Evolutionary conservation across 192 early-diverging fungal genomes (phyloP).

Genomic region (Jimgerdemannia lactiflua): DNA sequence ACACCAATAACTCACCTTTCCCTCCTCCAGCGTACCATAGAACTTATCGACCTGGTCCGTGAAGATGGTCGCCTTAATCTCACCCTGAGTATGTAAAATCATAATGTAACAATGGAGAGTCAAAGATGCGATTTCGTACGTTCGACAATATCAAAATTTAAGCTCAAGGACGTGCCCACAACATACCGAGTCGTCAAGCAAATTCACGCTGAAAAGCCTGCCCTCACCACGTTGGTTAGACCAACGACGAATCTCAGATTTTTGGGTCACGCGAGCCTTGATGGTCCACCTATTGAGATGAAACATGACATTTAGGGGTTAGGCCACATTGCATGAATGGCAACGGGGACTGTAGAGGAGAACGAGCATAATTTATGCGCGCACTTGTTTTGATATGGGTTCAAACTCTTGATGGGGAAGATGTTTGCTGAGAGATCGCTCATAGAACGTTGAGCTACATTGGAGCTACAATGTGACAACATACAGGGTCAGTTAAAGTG

Average conservation of each 20-base stretch:
- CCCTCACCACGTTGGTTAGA: constrained; percentile 76
- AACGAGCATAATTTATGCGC: not conserved
- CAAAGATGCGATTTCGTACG: not conserved
- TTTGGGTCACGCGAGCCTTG: constrained; percentile 82
- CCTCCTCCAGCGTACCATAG: constrained; percentile 75
- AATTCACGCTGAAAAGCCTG: constrained; percentile 82
- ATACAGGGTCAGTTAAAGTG: too few species aligned
- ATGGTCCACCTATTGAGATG: constrained; percentile 79
- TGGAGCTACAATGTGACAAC: not conserved
- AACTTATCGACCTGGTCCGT: constrained; percentile 80
- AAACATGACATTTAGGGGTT: not conserved
- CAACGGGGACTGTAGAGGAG: not conserved
- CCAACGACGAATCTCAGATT: constrained; percentile 82
- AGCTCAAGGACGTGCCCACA: not conserved
- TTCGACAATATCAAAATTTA: not conserved
- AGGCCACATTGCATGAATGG: too few species aligned
- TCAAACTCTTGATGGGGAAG: constrained; percentile 70
- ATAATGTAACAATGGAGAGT: constrained; percentile 17
- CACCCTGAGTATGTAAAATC: constrained; percentile 51
- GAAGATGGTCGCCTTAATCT: constrained; percentile 95
- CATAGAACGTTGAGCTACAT: not conserved
- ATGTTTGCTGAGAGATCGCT: constrained; percentile 10
- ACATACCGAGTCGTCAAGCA: constrained; percentile 85
- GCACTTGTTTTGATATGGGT: constrained; percentile 86
- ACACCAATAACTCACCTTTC: constrained; percentile 39